Evolutionary conservation across 2,329 filamentous ascomycete species (phyloP).

Genomic region (Hypomyces rosellus): DNA sequence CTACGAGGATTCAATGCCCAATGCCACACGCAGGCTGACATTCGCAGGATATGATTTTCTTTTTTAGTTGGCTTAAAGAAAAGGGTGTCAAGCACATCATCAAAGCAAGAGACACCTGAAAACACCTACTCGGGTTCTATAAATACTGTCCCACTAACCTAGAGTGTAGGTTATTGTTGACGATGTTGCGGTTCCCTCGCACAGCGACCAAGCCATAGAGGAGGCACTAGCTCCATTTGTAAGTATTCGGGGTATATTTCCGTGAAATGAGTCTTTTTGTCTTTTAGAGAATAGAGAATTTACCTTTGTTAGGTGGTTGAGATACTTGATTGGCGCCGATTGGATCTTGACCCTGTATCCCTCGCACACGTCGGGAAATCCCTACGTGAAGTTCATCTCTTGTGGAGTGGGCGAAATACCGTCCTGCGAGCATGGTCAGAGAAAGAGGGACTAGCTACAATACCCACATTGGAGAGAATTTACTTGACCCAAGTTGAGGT

Average conservation of each 20-base stretch:
- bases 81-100: constrained; percentile 2
- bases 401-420: background rate
- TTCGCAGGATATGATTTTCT: background rate
- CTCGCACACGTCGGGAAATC: background rate
- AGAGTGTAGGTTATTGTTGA: constrained; percentile 1
- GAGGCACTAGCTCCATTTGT: constrained; percentile 1
- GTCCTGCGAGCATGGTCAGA: background rate
- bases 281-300: background rate
- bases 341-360: constrained; percentile 2
- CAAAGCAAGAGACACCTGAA: background rate
- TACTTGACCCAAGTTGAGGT: constrained; percentile 1
- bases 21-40: background rate
- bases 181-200: background rate
- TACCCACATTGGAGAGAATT: background rate
- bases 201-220: constrained; percentile 3
- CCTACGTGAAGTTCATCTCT: background rate
- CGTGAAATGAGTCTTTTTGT: background rate
- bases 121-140: background rate
- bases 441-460: constrained; percentile 1
- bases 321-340: constrained; percentile 1
- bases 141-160: background rate
- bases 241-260: too few species aligned
- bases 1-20: background rate
- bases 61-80: background rate
- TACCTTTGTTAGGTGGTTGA: background rate